phyloP scores from a whole-genome alignment of 306 rosid species.

The Comarum palustre region DNA sequence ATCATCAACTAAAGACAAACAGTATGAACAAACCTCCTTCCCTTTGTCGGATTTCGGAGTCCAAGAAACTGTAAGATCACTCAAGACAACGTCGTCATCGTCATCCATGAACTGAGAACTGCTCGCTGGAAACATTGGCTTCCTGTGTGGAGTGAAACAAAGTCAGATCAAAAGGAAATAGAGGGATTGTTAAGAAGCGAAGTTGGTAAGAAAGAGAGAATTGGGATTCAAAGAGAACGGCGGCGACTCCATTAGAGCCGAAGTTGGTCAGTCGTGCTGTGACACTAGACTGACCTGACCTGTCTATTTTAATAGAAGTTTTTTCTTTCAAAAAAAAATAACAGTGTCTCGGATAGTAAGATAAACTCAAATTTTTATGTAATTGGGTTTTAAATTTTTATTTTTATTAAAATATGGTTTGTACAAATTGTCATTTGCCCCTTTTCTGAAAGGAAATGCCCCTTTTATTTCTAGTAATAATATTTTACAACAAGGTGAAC shows the following conservation, averaged over 20 bases:
- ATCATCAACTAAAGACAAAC: not conserved
- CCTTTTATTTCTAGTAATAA: too few relatives aligned
- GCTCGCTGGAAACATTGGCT: constrained; percentile 19
- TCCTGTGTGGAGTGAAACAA: constrained; percentile 38
- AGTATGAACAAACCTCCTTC: constrained; percentile 40
- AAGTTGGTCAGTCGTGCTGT: too few relatives aligned
- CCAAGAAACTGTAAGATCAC: constrained; percentile 27
- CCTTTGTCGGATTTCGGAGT: constrained; percentile 33
- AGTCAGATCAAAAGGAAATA: constrained; percentile 8
- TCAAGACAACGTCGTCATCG: constrained; percentile 54
- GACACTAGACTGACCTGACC: too few relatives aligned
- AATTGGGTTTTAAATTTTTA: too few relatives aligned
- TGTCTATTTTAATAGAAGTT: too few relatives aligned
- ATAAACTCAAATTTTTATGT: too few relatives aligned
- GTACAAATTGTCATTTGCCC: too few relatives aligned
- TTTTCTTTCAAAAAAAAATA: too few relatives aligned
- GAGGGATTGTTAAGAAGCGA: not conserved
- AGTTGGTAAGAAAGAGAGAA: constrained; percentile 4
- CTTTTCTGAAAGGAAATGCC: too few relatives aligned
- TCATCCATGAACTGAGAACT: constrained; percentile 44
- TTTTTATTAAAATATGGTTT: too few relatives aligned
- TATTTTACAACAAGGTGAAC: too few relatives aligned
- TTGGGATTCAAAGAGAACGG: not conserved
- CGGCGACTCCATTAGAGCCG: not conserved
- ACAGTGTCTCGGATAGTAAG: too few relatives aligned